phyloP scores from a whole-genome alignment of 2,329 filamentous ascomycete species.

The Paraconiothyrium sp. region DNA sequence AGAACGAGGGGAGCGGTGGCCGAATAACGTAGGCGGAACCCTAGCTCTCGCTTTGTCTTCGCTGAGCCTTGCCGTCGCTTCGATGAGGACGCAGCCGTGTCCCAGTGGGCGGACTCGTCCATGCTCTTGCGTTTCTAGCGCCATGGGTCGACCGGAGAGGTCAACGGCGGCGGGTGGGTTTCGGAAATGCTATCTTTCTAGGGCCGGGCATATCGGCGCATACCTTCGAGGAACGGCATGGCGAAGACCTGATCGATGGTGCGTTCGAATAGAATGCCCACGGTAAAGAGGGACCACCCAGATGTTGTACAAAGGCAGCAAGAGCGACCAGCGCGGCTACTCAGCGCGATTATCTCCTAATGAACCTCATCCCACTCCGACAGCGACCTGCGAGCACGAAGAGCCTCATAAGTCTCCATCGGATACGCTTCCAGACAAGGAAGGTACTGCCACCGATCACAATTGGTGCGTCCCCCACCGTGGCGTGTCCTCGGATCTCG shows the following conservation, averaged over 20 bases:
- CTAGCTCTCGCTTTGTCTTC: too few species aligned
- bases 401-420: not conserved
- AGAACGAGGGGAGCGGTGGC: too few species aligned
- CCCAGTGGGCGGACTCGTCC: conserved; percentile 1
- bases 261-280: not conserved
- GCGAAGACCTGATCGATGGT: not conserved
- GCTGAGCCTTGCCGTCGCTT: too few species aligned
- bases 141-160: not conserved
- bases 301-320: not conserved
- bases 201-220: not conserved
- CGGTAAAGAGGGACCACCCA: not conserved
- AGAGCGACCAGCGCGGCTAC: not conserved
- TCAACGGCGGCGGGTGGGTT: conserved; percentile 2
- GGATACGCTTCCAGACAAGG: not conserved
- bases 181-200: conserved; percentile 1
- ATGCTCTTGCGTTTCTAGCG: not conserved
- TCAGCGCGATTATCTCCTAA: not conserved
- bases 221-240: not conserved
- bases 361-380: not conserved
- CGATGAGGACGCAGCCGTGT: too few species aligned
- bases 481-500: not conserved
- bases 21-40: too few species aligned
- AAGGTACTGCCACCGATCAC: not conserved
- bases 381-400: not conserved
- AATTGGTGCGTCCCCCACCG: conserved; percentile 3